Evolutionary conservation across 306 rosid species (phyloP).

Genomic region (Dalbergia cochinchinensis): DNA sequence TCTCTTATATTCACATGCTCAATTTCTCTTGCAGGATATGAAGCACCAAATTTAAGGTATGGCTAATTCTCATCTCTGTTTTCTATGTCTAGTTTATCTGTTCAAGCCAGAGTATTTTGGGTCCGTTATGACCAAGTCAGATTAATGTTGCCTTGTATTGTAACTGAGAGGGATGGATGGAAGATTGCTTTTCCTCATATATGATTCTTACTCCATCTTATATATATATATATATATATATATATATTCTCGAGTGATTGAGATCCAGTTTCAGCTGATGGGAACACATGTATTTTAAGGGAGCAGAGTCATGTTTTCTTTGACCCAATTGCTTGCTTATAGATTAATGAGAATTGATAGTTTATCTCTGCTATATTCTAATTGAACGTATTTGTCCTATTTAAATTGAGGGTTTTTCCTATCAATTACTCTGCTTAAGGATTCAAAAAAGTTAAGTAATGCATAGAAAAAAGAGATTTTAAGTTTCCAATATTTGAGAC

Average conservation of each 20-base stretch:
- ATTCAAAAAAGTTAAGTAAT: no score
- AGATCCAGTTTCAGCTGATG: background rate
- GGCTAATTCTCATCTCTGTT: background rate
- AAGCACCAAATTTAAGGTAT: slow-evolving; percentile 85
- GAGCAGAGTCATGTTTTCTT: no score
- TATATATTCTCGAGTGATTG: no score
- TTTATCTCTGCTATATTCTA: background rate
- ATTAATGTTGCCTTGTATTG: background rate
- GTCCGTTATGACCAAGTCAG: background rate
- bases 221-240: no score
- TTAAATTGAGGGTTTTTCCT: background rate
- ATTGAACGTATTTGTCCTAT: slow-evolving; percentile 4
- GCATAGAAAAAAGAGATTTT: no score
- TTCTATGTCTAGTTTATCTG: background rate
- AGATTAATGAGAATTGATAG: background rate
- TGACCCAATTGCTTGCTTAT: background rate
- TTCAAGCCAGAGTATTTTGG: background rate
- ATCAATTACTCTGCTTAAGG: no score
- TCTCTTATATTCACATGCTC: slow-evolving; percentile 24
- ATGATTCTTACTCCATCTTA: background rate
- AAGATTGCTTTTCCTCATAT: background rate
- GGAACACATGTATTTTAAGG: background rate
- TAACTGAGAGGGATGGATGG: slow-evolving; percentile 2
- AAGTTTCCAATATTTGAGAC: no score
- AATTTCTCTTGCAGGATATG: slow-evolving; percentile 68